Evolutionary conservation across 371 early-diverging fungal genomes (phyloP), one percentile per base, ranked within the genome.

Genomic region (Mucor mucedo): DNA sequence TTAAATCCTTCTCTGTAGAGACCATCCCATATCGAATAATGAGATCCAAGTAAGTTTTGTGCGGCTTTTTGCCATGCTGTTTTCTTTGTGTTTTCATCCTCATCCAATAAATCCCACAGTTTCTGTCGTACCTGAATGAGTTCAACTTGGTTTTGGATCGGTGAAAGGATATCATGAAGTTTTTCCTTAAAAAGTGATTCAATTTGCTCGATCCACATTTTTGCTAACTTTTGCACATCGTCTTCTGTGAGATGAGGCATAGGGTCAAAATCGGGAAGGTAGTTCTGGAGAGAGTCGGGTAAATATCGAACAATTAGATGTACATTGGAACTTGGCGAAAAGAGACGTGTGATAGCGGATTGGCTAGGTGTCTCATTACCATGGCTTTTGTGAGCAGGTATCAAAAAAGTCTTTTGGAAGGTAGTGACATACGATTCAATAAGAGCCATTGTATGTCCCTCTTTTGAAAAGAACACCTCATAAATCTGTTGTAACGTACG

Each of bases 241-340:
- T 63, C 60, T 10, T 57, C 54, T n/a, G 71, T 48, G 9, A 82
- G 63, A 2, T 48, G 32, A 0, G 55, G 54, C 0, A 65, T 73
- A 10, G 76, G 63, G 21, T 77, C 70, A 30, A 84, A 69, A 0
- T 62, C 55, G 1, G 87, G 87, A 5, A 72, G 76, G 60, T 73
- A 84, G 9, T 73, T 78, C 59, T 84, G 87, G 28, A 87, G 56
- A 2, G 73, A 54, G 21, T 83, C 82, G 3, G 87, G 87, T 8
- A 85, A 69, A 62, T 84, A 83, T 4, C 87, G 80, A 11, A 84
- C 76, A 39, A 87, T 72, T 9, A 87, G 73, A 47, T 84, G 84
- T 2, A 82, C 82, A 44, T 85, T 85, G 30, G 85, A 81, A 28
- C 80, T 83, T 5, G 84, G 84, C 8, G 85, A 83, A 66, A 85